phyloP scores from a whole-genome alignment of 345 rosid species.

The Populus simonii region DNA sequence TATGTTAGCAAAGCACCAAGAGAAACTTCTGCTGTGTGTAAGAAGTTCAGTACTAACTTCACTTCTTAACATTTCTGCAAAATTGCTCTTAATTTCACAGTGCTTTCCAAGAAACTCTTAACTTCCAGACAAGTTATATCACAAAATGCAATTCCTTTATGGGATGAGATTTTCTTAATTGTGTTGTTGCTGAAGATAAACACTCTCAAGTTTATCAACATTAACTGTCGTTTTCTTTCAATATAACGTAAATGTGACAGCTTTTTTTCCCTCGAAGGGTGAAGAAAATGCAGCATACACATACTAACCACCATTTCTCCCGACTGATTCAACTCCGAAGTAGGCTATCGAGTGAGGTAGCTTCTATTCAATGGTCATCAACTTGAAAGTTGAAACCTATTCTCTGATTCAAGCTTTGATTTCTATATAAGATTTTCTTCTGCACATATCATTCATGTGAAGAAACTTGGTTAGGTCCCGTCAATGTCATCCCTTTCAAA shows the following conservation, averaged over 20 bases:
- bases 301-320: background rate
- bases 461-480: slow-evolving; percentile 6
- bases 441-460: background rate
- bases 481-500: slow-evolving; percentile 29
- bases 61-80: background rate
- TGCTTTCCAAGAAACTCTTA: background rate
- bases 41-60: background rate
- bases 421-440: background rate
- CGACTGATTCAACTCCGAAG: background rate
- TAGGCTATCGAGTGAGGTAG: background rate
- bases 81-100: background rate
- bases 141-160: background rate
- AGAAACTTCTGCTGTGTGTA: background rate
- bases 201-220: background rate
- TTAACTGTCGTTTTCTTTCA: background rate
- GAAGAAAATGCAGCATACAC: background rate
- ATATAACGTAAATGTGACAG: background rate
- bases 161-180: background rate
- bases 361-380: background rate
- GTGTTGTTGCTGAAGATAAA: background rate
- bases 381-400: background rate
- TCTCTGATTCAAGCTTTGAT: background rate
- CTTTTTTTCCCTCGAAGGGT: background rate
- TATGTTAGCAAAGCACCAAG: too few relatives aligned
- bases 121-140: background rate